Conservation (phyloP, 164 flowering plant species). For the Vitis rotundifolia region DNA sequence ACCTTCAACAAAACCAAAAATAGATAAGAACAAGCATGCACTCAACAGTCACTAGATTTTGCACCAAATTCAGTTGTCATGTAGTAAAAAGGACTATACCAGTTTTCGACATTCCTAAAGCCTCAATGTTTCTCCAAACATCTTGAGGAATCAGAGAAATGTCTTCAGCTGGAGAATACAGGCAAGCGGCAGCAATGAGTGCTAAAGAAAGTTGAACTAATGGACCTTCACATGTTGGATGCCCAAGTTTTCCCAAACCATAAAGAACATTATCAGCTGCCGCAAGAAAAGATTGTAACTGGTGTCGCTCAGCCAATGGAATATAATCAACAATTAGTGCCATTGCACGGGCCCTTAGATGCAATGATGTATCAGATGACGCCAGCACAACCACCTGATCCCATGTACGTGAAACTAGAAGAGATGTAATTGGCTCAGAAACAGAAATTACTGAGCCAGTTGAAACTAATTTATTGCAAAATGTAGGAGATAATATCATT, state of each 20-base stretch:
- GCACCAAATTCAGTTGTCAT: not conserved
- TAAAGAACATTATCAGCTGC: conserved; percentile 58
- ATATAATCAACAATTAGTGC: conserved; percentile 58
- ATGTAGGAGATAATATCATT: conserved; percentile 16
- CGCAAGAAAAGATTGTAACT: conserved; percentile 70
- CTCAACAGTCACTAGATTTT: not conserved
- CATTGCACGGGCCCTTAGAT: conserved; percentile 60
- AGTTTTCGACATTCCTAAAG: conserved; percentile 52
- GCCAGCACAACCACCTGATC: conserved; percentile 64
- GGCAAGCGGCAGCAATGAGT: conserved; percentile 71
- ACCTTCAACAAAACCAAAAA: conserved; percentile 29
- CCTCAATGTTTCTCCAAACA: conserved; percentile 72
- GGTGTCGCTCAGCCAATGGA: conserved; percentile 56
- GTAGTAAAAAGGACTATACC: conserved; percentile 38
- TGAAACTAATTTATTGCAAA: conserved; percentile 22
- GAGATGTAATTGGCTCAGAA: conserved; percentile 45
- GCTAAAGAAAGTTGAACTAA: conserved; percentile 64
- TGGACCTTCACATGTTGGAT: conserved; percentile 54
- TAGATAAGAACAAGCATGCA: not conserved
- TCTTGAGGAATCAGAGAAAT: conserved; percentile 68
- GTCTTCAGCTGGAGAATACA: conserved; percentile 72
- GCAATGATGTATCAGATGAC: conserved; percentile 63
- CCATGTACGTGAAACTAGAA: conserved; percentile 74
- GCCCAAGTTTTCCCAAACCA: conserved; percentile 48
- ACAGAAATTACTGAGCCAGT: conserved; percentile 23